A percentile compares a stretch with the other conserved stretches of the same genome.
phyloP scores from a whole-genome alignment of 352 stramenopile genomes.

The Pythium plurisporium region DNA sequence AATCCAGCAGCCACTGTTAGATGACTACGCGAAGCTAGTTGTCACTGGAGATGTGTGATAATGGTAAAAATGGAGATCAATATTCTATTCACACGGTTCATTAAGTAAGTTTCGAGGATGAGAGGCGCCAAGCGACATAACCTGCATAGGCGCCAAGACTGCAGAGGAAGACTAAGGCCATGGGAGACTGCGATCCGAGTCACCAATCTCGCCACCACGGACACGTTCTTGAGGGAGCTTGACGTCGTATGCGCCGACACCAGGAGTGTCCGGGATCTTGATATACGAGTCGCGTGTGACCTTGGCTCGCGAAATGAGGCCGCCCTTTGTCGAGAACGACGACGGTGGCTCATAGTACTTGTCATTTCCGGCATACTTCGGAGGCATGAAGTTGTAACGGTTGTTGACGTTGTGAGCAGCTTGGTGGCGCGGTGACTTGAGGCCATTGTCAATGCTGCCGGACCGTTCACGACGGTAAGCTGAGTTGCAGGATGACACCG shows the following conservation, averaged over 20 bases:
- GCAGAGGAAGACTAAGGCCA: conserved; percentile 19
- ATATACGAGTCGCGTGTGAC: conserved; percentile 37
- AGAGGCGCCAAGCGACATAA: background rate
- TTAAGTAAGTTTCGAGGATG: conserved; percentile 8
- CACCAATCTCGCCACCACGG: conserved; percentile 38
- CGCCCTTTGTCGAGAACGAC: conserved; percentile 41
- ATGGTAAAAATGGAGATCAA: background rate
- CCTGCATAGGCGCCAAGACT: background rate
- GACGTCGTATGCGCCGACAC: conserved; percentile 41
- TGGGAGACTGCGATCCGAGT: conserved; percentile 35
- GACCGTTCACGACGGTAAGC: conserved; percentile 22
- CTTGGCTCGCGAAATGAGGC: conserved; percentile 33
- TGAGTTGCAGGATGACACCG: conserved; percentile 29
- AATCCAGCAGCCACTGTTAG: conserved; percentile 15
- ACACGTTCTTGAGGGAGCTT: conserved; percentile 33
- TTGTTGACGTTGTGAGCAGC: conserved; percentile 21
- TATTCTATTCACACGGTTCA: conserved; percentile 19
- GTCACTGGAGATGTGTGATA: conserved; percentile 1
- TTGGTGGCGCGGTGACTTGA: conserved; percentile 22
- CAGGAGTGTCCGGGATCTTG: conserved; percentile 32
- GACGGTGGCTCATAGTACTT: conserved; percentile 30
- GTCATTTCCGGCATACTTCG: conserved; percentile 22
- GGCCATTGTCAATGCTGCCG: conserved; percentile 8
- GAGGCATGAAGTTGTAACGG: conserved; percentile 33
- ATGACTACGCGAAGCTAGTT: conserved; percentile 12